Percentiles rank a stretch among this genome's conserved stretches.
phyloP scores from a whole-genome alignment of 148 eudicot species.

The Rhododendron henanense region DNA sequence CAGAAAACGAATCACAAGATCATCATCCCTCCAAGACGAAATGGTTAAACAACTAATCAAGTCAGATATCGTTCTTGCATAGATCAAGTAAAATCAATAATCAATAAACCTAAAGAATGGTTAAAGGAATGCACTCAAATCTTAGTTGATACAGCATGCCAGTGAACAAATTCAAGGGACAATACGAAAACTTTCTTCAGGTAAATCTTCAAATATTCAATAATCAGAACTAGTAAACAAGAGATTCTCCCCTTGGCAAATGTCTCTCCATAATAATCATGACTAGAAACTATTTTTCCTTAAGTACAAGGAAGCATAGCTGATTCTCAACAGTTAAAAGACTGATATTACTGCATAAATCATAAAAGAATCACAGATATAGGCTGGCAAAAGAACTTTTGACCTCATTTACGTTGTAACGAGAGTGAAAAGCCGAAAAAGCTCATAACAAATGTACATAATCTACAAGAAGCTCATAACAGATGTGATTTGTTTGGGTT shows the following conservation, averaged over 20 bases:
- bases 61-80: neutral
- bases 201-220: neutral
- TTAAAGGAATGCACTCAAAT: neutral
- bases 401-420: slow-evolving; percentile 25
- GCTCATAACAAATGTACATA: neutral
- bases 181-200: neutral
- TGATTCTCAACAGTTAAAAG: neutral
- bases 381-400: slow-evolving; percentile 19
- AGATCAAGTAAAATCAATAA: neutral
- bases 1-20: neutral
- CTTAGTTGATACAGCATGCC: neutral
- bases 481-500: slow-evolving; percentile 16
- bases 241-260: neutral
- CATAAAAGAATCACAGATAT: neutral
- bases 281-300: neutral
- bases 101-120: neutral
- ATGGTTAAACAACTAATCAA: neutral
- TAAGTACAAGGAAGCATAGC: neutral
- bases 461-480: slow-evolving; percentile 42
- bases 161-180: neutral
- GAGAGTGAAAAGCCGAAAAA: neutral
- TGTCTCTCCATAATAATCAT: neutral
- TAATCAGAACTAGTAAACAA: neutral
- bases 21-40: neutral
- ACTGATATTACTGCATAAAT: neutral